Conservation (phyloP, 768 basidiomycete species). For the Calocybe gangraenosa region DNA sequence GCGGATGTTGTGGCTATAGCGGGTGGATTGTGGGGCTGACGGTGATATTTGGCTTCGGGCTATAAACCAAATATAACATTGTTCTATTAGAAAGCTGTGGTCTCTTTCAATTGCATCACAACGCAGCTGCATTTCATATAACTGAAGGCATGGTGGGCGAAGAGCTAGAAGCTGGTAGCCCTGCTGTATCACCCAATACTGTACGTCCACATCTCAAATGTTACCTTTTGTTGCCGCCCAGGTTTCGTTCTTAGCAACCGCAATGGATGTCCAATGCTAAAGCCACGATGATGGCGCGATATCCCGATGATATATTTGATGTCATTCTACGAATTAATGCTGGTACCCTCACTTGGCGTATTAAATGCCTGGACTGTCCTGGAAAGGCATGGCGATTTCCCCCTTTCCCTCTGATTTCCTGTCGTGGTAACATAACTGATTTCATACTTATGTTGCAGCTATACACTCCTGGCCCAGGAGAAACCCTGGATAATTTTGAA, state of each 20-base stretch:
- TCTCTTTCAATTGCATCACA: too few species aligned
- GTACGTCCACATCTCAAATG: slow-evolving; percentile 9
- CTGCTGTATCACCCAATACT: slow-evolving; percentile 22
- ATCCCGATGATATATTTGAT: slow-evolving; percentile 81
- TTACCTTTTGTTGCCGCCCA: too few species aligned
- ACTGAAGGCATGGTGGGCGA: too few species aligned
- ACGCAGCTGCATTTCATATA: too few species aligned
- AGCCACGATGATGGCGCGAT: slow-evolving; percentile 61
- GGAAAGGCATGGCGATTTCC: slow-evolving; percentile 62
- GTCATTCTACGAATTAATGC: slow-evolving; percentile 60
- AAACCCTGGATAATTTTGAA: slow-evolving; percentile 86
- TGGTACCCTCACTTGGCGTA: slow-evolving; percentile 70
- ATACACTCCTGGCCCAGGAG: slow-evolving; percentile 87
- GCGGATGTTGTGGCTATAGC: slow-evolving; percentile 68
- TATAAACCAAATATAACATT: too few species aligned
- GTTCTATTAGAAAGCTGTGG: too few species aligned
- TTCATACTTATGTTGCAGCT: slow-evolving; percentile 37
- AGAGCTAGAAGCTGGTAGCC: too few species aligned
- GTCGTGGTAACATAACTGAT: too few species aligned
- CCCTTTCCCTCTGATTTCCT: neutral
- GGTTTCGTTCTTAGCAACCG: slow-evolving; percentile 56
- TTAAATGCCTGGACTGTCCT: slow-evolving; percentile 90
- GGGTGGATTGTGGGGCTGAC: slow-evolving; percentile 48
- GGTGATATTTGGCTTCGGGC: neutral
- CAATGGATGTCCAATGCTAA: slow-evolving; percentile 71